Evolutionary conservation across 441 rosid species (phyloP).

Genomic region (Flueggea neowawraea): DNA sequence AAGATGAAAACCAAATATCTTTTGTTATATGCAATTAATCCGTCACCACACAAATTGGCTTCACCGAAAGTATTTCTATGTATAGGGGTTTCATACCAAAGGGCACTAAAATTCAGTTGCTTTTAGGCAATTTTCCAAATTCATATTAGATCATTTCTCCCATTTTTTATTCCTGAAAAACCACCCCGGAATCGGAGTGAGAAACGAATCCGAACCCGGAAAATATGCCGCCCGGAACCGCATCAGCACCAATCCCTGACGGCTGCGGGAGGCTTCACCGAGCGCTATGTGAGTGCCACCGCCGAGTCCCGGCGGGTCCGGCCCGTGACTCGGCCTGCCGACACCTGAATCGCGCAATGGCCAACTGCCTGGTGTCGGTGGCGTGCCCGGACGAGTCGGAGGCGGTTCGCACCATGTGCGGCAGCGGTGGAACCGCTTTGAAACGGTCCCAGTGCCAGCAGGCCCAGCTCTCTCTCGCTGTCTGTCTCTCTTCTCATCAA

Average conservation of each 20-base stretch:
- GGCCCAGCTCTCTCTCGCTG: slow-evolving; percentile 72
- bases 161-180: too few relatives aligned
- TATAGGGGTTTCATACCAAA: too few relatives aligned
- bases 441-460: slow-evolving; percentile 77
- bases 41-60: too few relatives aligned
- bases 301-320: slow-evolving; percentile 49
- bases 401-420: slow-evolving; percentile 68
- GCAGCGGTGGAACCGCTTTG: slow-evolving; percentile 76
- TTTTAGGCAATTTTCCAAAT: too few relatives aligned
- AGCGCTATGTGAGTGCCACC: slow-evolving; percentile 71
- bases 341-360: slow-evolving; percentile 72
- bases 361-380: slow-evolving; percentile 66
- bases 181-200: neutral
- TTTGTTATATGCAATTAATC: too few relatives aligned
- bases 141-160: too few relatives aligned
- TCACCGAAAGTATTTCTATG: too few relatives aligned
- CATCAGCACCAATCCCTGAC: neutral
- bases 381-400: slow-evolving; percentile 74
- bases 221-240: too few relatives aligned
- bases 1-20: too few relatives aligned
- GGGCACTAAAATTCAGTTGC: too few relatives aligned
- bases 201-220: neutral
- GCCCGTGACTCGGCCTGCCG: slow-evolving; percentile 54
- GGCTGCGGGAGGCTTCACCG: slow-evolving; percentile 59
- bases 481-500: slow-evolving; percentile 66